Evolutionary conservation across 768 basidiomycete genomes (phyloP).

Genomic region (Clavaria fumosa): DNA sequence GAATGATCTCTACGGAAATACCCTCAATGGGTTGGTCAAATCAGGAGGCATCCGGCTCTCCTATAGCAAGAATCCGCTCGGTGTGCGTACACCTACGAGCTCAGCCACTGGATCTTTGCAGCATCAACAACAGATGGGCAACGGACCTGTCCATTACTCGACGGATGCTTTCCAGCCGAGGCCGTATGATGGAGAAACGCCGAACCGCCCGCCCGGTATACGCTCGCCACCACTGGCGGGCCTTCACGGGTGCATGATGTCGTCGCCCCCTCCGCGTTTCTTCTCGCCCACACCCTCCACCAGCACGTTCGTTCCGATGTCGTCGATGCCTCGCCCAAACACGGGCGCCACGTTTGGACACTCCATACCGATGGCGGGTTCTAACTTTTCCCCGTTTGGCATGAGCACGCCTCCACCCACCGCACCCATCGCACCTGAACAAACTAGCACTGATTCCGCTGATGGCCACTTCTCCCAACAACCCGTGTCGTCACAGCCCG

Average conservation of each 20-base stretch:
- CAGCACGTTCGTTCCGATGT: constrained; percentile 15
- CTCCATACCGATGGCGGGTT: constrained; percentile 12
- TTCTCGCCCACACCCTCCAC: constrained; percentile 25
- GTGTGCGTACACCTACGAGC: constrained; percentile 69
- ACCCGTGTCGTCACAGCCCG: constrained; percentile 20
- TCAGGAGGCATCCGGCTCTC: constrained; percentile 92
- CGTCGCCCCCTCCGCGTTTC: constrained; percentile 32
- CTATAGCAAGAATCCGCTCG: constrained; percentile 97
- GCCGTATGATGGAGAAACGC: constrained; percentile 12
- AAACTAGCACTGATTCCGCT: constrained; percentile 13
- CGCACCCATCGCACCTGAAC: constrained; percentile 24
- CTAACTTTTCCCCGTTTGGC: constrained; percentile 26
- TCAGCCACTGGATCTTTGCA: constrained; percentile 25
- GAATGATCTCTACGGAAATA: constrained; percentile 80
- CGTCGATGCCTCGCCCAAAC: constrained; percentile 16
- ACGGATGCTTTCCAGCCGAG: constrained; percentile 9
- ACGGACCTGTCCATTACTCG: constrained; percentile 13
- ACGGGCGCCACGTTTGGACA: no score
- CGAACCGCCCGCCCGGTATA: constrained; percentile 13
- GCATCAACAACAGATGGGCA: constrained; percentile 30
- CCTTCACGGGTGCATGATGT: constrained; percentile 21
- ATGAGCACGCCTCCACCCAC: constrained; percentile 17
- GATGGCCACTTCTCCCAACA: constrained; percentile 18
- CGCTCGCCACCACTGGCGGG: constrained; percentile 13
- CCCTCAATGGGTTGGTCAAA: constrained; percentile 83